These are phyloP conservation scores for California macrophylla DNA, from an alignment of 441 rosid genomes.

Conservation along the genomic window DNA sequence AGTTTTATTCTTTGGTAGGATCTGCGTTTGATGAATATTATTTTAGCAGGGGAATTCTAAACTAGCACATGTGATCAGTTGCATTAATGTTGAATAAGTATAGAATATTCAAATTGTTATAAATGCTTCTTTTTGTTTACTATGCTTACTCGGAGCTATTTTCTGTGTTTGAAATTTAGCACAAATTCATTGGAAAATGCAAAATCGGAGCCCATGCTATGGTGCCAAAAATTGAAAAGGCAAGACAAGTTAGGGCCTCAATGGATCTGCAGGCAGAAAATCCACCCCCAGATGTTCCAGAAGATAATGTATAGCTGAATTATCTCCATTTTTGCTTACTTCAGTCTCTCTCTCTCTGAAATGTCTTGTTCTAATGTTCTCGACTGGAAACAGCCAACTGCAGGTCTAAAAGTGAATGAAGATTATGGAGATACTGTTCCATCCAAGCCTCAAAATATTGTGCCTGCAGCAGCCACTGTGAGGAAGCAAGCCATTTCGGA, in stretches of 20 bases:
- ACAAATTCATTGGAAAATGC: slow-evolving; percentile 87
- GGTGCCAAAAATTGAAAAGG: slow-evolving; percentile 85
- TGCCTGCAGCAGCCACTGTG: slow-evolving; percentile 33
- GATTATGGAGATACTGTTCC: slow-evolving; percentile 76
- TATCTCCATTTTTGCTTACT: slow-evolving; percentile 14
- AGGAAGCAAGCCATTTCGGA: slow-evolving; percentile 32
- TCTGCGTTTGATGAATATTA: background rate
- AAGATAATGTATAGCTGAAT: slow-evolving; percentile 33
- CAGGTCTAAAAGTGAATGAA: slow-evolving; percentile 44
- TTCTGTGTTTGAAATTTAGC: slow-evolving; percentile 42
- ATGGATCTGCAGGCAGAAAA: slow-evolving; percentile 61
- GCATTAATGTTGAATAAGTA: background rate
- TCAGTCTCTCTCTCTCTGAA: background rate
- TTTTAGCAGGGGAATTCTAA: background rate
- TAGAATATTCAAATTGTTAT: background rate
- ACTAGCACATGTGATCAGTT: background rate
- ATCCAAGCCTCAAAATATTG: slow-evolving; percentile 40
- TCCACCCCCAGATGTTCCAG: slow-evolving; percentile 32
- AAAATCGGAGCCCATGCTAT: slow-evolving; percentile 83
- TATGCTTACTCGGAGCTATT: slow-evolving; percentile 19
- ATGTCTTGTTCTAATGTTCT: slow-evolving; percentile 12
- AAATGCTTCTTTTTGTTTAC: background rate
- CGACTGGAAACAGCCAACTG: slow-evolving; percentile 44
- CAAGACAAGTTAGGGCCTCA: slow-evolving; percentile 59
- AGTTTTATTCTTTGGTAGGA: background rate